Evolutionary conservation across 2,329 filamentous ascomycete species (phyloP).

Genomic region (Stagonosporopsis cucurbitacearum): DNA sequence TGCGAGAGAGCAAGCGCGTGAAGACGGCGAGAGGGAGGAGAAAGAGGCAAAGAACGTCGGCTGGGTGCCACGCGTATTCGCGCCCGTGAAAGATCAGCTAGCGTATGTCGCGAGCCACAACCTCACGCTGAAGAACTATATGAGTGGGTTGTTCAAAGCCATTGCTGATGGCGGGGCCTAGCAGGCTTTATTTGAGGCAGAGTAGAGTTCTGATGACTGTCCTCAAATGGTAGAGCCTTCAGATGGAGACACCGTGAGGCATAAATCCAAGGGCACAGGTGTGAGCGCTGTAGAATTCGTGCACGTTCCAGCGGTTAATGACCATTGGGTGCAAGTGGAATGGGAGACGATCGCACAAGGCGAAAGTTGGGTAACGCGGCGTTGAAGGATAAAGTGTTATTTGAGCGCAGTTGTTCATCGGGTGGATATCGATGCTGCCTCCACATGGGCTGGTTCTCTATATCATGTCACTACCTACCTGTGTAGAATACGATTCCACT

Average conservation of each 20-base stretch:
- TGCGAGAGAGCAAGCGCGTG: constrained; percentile 36
- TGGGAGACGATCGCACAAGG: background rate
- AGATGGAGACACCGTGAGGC: background rate
- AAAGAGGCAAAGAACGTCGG: constrained; percentile 60
- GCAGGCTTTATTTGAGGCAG: background rate
- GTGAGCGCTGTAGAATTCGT: background rate
- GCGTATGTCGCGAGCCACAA: constrained; percentile 76
- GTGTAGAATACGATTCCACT: constrained; percentile 3
- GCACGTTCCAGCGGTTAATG: background rate
- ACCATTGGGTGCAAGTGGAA: background rate
- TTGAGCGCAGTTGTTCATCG: background rate
- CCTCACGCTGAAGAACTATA: constrained; percentile 48
- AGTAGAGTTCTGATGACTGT: background rate
- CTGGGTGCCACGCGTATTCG: constrained; percentile 73
- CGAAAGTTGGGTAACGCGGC: constrained; percentile 7
- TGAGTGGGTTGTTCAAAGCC: constrained; percentile 46
- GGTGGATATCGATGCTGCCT: background rate
- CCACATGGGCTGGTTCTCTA: background rate
- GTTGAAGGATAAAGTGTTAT: constrained; percentile 5
- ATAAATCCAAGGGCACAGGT: background rate
- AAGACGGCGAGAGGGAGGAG: constrained; percentile 50
- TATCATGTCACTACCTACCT: constrained; percentile 7
- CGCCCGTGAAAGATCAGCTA: constrained; percentile 67
- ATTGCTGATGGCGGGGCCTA: constrained; percentile 43
- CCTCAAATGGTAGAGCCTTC: background rate